Evolutionary conservation across 129 eudicot species (phyloP), one percentile per base, ranked within the genome.

Genomic region (Dittrichia graveolens): DNA sequence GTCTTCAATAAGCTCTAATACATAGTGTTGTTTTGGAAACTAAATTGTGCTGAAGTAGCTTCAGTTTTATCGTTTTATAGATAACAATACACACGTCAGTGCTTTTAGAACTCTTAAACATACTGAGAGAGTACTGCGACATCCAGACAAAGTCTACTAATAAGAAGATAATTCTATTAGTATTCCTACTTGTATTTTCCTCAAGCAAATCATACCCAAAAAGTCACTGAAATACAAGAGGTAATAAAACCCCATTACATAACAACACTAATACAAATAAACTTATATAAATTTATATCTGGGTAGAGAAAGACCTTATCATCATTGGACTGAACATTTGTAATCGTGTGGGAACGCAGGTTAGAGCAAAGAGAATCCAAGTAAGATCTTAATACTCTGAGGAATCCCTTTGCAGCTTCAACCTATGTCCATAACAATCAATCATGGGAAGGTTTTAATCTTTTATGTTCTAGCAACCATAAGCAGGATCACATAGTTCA

Each of bases 291-390:
- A 24, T 31, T 56, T 56, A 57, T 48, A 38, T 59, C 11, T 19
- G 43, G 55, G 53, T 35, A 44, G 54, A 61, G 64, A 15, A 54
- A 14, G 24, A 94, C 98, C 97, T 94, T 94, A 67, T 94, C 98
- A 63, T 94, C 96, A 75, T 94, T 94, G 43, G 97, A 94, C 67
- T 94, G 98, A 63, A 94, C 98, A 71, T 94, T 94, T 54, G 98
- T 94, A 72, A 94, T 94, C 7, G 98, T 90, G 80, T 94, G 98
- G 76, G 98, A 90, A 44, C 98, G 98, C 45, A 94, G 80, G 74
- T 94, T 87, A 50, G 88, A 87, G 75, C 93, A 90, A 63, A 94
- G 88, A 58, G 89, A 85, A 53, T 94, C 98, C 81, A 94, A 77
- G 83, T 94, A 90, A 67, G 88, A 37, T 78, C 97, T 73, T 76